Evolutionary conservation across 1,284 basidiomycete species (phyloP).

Genomic region (Cutaneotrichosporon sp.): DNA sequence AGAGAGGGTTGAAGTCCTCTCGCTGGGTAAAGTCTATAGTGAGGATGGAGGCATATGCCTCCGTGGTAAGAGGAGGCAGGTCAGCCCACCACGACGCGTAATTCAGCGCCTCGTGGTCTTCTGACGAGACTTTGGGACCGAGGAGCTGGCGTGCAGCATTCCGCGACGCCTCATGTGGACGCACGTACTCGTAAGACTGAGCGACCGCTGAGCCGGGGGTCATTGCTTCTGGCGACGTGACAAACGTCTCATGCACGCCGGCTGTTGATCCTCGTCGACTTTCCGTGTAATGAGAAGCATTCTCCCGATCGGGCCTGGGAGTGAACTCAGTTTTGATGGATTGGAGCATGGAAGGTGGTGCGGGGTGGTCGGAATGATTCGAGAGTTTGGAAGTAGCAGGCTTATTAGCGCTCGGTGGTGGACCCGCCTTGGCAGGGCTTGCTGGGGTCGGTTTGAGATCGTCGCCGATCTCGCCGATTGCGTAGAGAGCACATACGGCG

Average conservation of each 20-base stretch:
- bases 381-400: too few relatives aligned
- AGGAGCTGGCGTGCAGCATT: neutral
- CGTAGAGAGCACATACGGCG: constrained; percentile 16
- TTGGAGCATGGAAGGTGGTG: too few relatives aligned
- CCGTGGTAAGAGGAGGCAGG: neutral
- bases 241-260: too few relatives aligned
- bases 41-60: neutral
- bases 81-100: neutral
- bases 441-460: constrained; percentile 18
- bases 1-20: neutral
- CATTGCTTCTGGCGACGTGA: neutral
- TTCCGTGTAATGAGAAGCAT: too few relatives aligned
- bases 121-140: neutral
- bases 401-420: constrained; percentile 2
- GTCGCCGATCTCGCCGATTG: constrained; percentile 22
- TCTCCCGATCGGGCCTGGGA: too few relatives aligned
- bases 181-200: neutral
- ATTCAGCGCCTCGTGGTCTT: neutral
- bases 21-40: neutral
- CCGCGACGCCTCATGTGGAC: neutral
- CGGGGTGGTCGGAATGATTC: too few relatives aligned
- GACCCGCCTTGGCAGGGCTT: constrained; percentile 6
- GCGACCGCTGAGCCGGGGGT: too few relatives aligned
- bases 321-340: too few relatives aligned
- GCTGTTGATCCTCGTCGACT: too few relatives aligned